These are phyloP conservation scores for Pseudocercospora crystallina DNA, from an alignment of 2,329 filamentous ascomycete species.

Conservation along the genomic window DNA sequence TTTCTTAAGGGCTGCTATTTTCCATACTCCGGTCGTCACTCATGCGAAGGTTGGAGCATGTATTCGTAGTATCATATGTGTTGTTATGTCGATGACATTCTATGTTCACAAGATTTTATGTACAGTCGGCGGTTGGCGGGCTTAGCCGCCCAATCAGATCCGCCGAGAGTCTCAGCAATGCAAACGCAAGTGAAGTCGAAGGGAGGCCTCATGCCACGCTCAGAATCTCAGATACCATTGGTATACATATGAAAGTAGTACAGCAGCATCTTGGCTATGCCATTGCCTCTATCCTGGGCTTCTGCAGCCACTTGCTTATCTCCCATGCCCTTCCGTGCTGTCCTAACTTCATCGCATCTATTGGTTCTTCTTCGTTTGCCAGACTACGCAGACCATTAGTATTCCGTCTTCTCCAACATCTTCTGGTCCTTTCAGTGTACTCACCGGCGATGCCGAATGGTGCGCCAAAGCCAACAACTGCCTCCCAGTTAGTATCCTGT, in stretches of 20 bases:
- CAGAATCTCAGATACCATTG: background rate
- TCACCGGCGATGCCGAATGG: conserved; percentile 66
- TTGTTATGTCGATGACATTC: no score
- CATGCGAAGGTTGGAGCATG: no score
- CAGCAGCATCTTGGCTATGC: conserved; percentile 10
- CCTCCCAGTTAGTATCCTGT: conserved; percentile 38
- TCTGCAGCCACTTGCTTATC: background rate
- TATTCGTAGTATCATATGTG: no score
- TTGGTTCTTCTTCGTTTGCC: conserved; percentile 66
- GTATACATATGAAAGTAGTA: conserved; percentile 11
- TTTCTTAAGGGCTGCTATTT: background rate
- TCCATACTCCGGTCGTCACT: no score
- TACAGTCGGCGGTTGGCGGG: no score
- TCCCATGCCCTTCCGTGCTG: background rate
- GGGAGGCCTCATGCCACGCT: no score
- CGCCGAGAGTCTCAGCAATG: no score
- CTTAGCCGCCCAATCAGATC: no score
- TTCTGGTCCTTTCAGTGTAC: conserved; percentile 25
- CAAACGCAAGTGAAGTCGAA: no score
- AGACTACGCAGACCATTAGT: conserved; percentile 50
- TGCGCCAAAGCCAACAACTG: conserved; percentile 58
- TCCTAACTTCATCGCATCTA: conserved; percentile 25
- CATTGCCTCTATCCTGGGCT: conserved; percentile 7
- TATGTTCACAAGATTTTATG: no score
- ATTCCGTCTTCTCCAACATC: background rate